A percentile compares a stretch with the other conserved stretches of the same genome.
Conservation (phyloP, 208 protist genomes). For the Trypanosoma lewisi region DNA sequence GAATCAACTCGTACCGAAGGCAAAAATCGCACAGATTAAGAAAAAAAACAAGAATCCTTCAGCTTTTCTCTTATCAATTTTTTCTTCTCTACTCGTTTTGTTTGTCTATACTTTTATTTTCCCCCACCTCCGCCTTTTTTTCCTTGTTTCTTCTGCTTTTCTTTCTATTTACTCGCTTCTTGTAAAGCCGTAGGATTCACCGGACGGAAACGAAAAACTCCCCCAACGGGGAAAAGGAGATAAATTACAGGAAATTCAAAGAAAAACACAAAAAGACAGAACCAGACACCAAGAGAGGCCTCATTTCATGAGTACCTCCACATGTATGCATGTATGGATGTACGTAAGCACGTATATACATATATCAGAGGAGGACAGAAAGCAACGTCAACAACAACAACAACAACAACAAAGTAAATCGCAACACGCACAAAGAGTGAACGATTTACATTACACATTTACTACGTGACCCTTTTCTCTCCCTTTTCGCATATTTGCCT, state of each 20-base stretch:
- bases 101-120: not conserved
- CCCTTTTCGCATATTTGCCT: not conserved
- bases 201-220: no score
- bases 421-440: not conserved
- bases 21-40: not conserved
- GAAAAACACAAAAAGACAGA: no score
- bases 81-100: not conserved
- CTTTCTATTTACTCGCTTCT: no score
- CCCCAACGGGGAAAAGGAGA: no score
- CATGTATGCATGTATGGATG: not conserved
- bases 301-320: no score
- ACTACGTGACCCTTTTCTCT: not conserved
- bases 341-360: constrained; percentile 1
- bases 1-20: constrained; percentile 1
- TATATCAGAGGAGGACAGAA: constrained; percentile 4
- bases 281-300: no score
- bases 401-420: constrained; percentile 17
- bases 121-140: no score
- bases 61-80: constrained; percentile 12
- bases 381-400: constrained; percentile 12
- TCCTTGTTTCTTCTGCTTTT: no score
- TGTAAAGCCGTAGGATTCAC: no score
- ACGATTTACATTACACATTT: not conserved
- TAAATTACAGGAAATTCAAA: no score
- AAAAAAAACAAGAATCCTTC: not conserved